Percentiles rank a stretch among this genome's conserved stretches.
These are phyloP conservation scores for Pyricularia sp. DNA, from an alignment of 2,329 filamentous ascomycete genomes.

Conservation along the genomic window DNA sequence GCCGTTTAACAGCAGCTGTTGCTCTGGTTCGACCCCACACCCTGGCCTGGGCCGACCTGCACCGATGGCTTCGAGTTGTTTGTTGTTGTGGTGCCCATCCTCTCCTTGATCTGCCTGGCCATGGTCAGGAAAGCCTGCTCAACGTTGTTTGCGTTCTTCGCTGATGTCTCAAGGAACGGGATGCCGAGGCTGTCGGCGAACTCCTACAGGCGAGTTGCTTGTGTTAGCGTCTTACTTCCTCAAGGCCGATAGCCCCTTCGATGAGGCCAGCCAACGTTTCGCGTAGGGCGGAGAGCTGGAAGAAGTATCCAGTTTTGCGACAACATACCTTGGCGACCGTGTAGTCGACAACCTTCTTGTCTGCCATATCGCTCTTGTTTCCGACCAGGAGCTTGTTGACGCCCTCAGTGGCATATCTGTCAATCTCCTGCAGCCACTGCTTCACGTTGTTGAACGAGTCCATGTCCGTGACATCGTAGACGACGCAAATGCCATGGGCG, in stretches of 20 bases:
- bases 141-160: constrained; percentile 99
- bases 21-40: constrained; percentile 53
- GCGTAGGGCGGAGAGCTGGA: neutral
- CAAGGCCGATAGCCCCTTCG: neutral
- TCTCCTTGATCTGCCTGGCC: constrained; percentile 99
- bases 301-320: neutral
- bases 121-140: constrained; percentile 99
- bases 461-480: constrained; percentile 99
- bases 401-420: constrained; percentile 96
- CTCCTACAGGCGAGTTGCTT: constrained; percentile 50
- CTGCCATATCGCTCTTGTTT: constrained; percentile 99
- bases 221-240: neutral
- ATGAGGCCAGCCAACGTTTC: neutral
- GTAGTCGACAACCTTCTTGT: constrained; percentile 99
- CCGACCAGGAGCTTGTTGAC: constrained; percentile 99
- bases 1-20: constrained; percentile 23
- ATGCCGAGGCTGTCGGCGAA: constrained; percentile 98
- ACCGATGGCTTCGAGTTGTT: constrained; percentile 99
- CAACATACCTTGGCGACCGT: constrained; percentile 90
- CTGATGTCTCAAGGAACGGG: constrained; percentile 98
- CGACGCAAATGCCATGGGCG: constrained; percentile 97
- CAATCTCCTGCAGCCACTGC: constrained; percentile 99
- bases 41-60: constrained; percentile 89
- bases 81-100: constrained; percentile 91
- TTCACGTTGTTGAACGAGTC: constrained; percentile 99